Evolutionary conservation across 176 grass and related monocot species (phyloP).

Genomic region (Oryza glaberrima): DNA sequence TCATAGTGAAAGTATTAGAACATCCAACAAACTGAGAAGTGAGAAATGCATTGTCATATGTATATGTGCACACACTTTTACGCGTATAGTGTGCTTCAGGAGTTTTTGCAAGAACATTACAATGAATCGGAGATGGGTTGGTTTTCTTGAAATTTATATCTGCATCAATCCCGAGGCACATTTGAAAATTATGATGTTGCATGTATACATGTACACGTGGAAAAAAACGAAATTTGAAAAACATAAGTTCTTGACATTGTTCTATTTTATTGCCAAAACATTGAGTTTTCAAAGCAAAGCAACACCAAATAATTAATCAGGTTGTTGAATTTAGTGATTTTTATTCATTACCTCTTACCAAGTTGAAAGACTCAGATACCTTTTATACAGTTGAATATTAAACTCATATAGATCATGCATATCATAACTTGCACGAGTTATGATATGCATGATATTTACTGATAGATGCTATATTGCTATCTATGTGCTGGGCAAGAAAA

Average conservation of each 20-base stretch:
- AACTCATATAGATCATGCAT: not conserved
- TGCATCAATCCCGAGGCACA: not conserved
- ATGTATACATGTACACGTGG: not conserved
- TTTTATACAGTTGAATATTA: constrained; percentile 2
- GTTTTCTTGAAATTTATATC: not conserved
- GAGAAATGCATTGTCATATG: not conserved
- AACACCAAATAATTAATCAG: constrained; percentile 7
- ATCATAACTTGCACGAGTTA: constrained; percentile 9
- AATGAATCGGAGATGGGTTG: not conserved
- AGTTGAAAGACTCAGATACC: not conserved
- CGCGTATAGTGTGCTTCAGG: not conserved
- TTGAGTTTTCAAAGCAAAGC: not conserved
- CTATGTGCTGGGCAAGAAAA: constrained; percentile 11
- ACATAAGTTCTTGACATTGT: not conserved
- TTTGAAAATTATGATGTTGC: not conserved
- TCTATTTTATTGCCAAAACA: not conserved
- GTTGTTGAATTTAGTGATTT: not conserved
- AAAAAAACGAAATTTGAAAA: not conserved
- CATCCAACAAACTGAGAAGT: constrained; percentile 23
- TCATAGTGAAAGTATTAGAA: not conserved
- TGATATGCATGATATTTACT: not conserved
- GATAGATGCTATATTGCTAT: not conserved
- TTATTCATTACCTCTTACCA: constrained; percentile 13
- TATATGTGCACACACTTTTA: not conserved
- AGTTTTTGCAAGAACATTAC: not conserved